Conservation (phyloP, 2,329 filamentous ascomycete genomes). For the Ilyonectria mors-panacis region DNA sequence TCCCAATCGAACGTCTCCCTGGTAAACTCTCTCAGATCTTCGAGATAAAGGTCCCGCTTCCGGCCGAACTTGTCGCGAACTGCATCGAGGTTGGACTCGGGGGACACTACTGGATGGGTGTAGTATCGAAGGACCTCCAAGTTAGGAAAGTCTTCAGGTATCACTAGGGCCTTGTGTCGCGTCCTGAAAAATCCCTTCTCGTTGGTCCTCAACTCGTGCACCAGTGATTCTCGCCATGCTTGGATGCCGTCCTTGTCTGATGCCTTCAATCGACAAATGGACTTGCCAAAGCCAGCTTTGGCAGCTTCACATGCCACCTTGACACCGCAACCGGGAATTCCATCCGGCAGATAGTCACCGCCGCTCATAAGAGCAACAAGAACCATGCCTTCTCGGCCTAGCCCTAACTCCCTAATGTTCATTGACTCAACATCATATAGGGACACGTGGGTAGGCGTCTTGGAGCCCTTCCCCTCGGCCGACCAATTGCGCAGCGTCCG, state of each 20-base stretch:
- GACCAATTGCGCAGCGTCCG: slow-evolving; percentile 87
- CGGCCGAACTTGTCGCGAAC: slow-evolving; percentile 46
- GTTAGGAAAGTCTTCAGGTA: slow-evolving; percentile 88
- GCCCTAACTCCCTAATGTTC: slow-evolving; percentile 64
- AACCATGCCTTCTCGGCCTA: slow-evolving; percentile 92
- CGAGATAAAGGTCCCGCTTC: slow-evolving; percentile 47
- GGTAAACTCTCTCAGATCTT: slow-evolving; percentile 79
- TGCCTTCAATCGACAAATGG: slow-evolving; percentile 76
- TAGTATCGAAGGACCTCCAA: slow-evolving; percentile 87
- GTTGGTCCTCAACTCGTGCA: slow-evolving; percentile 86
- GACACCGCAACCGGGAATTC: slow-evolving; percentile 88
- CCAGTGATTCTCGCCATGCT: slow-evolving; percentile 80
- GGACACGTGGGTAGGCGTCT: slow-evolving; percentile 86
- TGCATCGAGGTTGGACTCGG: slow-evolving; percentile 59
- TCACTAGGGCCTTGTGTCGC: slow-evolving; percentile 79
- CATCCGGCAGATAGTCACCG: slow-evolving; percentile 92
- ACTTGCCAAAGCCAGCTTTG: slow-evolving; percentile 85
- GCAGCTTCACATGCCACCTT: slow-evolving; percentile 93
- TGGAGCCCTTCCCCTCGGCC: slow-evolving; percentile 75
- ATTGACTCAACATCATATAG: slow-evolving; percentile 79
- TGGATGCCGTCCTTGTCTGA: slow-evolving; percentile 72
- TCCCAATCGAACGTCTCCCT: slow-evolving; percentile 90
- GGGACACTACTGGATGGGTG: slow-evolving; percentile 87
- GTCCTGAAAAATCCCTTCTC: slow-evolving; percentile 84
- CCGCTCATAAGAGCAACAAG: slow-evolving; percentile 95